Conservation (phyloP, 2,329 filamentous ascomycete genomes). For the Orbilia brochopaga region DNA sequence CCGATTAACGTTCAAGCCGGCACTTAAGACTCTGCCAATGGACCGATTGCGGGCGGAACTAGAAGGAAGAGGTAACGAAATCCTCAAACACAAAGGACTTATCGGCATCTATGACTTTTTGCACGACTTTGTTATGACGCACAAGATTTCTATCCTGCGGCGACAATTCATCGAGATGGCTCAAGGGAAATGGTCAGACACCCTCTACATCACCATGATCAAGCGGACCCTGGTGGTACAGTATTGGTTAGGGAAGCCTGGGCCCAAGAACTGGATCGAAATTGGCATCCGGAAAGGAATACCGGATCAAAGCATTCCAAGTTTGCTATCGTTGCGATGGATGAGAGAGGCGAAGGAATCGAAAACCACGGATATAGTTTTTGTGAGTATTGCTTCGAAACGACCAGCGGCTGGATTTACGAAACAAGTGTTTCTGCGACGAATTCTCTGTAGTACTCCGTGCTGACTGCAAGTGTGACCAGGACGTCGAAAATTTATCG, state of each 20-base stretch:
- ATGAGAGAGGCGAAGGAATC: constrained; percentile 81
- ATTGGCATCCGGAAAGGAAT: constrained; percentile 77
- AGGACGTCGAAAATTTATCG: constrained; percentile 70
- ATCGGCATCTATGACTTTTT: constrained; percentile 82
- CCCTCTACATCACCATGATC: constrained; percentile 76
- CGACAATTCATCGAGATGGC: constrained; percentile 76
- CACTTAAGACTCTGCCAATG: constrained; percentile 66
- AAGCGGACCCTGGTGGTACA: constrained; percentile 84
- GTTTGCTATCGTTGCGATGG: constrained; percentile 73
- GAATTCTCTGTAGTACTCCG: not conserved
- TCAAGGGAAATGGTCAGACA: constrained; percentile 76
- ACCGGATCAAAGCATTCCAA: constrained; percentile 60
- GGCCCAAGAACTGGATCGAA: constrained; percentile 87
- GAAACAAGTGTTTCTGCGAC: constrained; percentile 17
- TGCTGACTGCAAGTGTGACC: constrained; percentile 6
- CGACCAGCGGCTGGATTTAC: too few relatives aligned
- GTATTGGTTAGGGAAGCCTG: constrained; percentile 74
- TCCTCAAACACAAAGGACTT: constrained; percentile 73
- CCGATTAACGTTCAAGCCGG: constrained; percentile 78
- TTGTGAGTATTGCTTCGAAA: constrained; percentile 58
- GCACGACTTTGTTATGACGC: constrained; percentile 84
- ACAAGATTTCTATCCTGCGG: constrained; percentile 83
- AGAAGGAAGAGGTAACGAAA: constrained; percentile 64
- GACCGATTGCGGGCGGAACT: constrained; percentile 65
- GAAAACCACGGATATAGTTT: constrained; percentile 68